phyloP scores from a whole-genome alignment of 371 early-diverging fungal genomes.

The Mucor indicus region DNA sequence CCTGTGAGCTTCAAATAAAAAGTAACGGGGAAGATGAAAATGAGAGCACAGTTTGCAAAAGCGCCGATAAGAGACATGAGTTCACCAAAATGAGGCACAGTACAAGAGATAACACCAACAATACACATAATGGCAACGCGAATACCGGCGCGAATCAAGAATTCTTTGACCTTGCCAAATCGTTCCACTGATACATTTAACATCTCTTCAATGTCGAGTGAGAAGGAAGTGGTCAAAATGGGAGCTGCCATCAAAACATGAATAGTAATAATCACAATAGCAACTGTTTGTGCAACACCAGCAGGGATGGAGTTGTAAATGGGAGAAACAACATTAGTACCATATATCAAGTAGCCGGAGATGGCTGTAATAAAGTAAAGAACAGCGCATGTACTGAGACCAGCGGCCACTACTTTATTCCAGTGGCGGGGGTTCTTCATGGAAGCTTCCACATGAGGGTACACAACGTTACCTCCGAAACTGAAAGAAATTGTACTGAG shows the following conservation, averaged over 20 bases:
- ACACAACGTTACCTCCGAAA: constrained; percentile 81
- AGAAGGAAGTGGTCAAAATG: constrained; percentile 76
- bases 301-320: constrained; percentile 70
- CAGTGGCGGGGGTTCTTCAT: constrained; percentile 79
- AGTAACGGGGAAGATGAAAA: constrained; percentile 81
- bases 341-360: constrained; percentile 85
- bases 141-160: constrained; percentile 52
- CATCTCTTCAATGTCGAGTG: constrained; percentile 67
- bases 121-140: constrained; percentile 52
- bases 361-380: constrained; percentile 76
- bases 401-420: constrained; percentile 65
- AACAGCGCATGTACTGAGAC: constrained; percentile 65
- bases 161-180: constrained; percentile 51
- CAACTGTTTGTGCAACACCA: constrained; percentile 59
- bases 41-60: constrained; percentile 70
- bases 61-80: constrained; percentile 85
- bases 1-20: constrained; percentile 77
- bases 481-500: constrained; percentile 71
- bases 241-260: constrained; percentile 87
- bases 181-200: constrained; percentile 54
- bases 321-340: constrained; percentile 65
- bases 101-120: constrained; percentile 60
- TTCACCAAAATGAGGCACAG: constrained; percentile 80
- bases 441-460: constrained; percentile 82
- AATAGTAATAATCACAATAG: constrained; percentile 74